These are phyloP conservation scores for Calonectria leucothoes DNA, from an alignment of 2,329 filamentous ascomycete species.

Conservation along the genomic window DNA sequence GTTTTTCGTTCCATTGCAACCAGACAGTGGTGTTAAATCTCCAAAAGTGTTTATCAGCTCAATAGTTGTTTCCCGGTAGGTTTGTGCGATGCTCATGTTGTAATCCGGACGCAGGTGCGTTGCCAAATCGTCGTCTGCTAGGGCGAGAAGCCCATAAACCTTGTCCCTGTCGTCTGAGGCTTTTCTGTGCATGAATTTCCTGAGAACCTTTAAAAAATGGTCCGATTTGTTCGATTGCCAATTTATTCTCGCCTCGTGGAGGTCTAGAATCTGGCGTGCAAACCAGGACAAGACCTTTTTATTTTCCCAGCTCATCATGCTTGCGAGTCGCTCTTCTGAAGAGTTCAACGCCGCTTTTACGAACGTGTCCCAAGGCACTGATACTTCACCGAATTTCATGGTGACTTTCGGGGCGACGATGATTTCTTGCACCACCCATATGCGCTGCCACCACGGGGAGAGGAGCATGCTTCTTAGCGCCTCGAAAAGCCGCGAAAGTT, in stretches of 20 bases:
- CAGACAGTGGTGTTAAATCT: not conserved
- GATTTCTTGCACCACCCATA: not conserved
- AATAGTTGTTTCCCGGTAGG: not conserved
- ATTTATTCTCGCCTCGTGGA: not conserved
- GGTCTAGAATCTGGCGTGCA: not conserved
- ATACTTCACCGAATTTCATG: not conserved
- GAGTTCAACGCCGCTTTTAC: not conserved
- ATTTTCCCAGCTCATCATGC: not conserved
- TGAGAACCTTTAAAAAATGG: not conserved
- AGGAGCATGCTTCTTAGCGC: not conserved
- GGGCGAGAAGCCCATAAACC: not conserved
- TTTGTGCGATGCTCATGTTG: not conserved
- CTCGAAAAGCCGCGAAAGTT: not conserved
- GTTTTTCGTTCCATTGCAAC: not conserved
- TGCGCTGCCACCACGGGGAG: not conserved
- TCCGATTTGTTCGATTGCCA: not conserved
- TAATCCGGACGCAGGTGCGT: not conserved
- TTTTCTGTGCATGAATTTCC: not conserved
- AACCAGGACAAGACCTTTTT: not conserved
- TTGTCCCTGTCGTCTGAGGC: not conserved
- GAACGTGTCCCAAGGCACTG: not conserved
- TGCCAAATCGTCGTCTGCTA: not conserved
- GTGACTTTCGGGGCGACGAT: not conserved
- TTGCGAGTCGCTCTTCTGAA: not conserved
- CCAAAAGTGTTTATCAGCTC: not conserved